A percentile compares a stretch with the other conserved stretches of the same genome.
These are phyloP conservation scores for Melanopsichium pennsylvanicum DNA, from an alignment of 1,284 basidiomycete species.

Conservation along the genomic window DNA sequence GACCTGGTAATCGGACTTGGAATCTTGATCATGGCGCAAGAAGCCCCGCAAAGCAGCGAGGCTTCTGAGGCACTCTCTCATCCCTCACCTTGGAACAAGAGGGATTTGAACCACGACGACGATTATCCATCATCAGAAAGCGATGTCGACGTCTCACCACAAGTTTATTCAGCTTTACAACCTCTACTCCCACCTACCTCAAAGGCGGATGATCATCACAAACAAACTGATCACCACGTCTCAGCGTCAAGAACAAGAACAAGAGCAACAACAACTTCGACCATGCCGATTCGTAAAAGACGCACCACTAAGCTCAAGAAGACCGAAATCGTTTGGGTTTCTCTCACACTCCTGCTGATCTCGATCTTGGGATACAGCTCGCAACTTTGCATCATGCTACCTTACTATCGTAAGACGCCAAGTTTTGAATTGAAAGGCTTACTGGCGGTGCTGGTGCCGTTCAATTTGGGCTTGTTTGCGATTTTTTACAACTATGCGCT, in stretches of 20 bases:
- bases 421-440: conserved; percentile 70
- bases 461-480: conserved; percentile 74
- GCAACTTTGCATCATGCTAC: conserved; percentile 56
- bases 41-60: too few relatives aligned
- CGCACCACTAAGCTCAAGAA: conserved; percentile 34
- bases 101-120: conserved; percentile 10
- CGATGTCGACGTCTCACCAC: conserved; percentile 12
- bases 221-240: too few relatives aligned
- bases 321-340: conserved; percentile 43
- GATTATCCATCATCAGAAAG: conserved; percentile 25
- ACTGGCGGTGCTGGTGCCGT: conserved; percentile 77
- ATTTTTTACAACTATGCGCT: conserved; percentile 60
- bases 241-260: too few relatives aligned
- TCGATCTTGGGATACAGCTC: conserved; percentile 51
- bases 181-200: too few relatives aligned
- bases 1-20: too few relatives aligned
- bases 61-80: too few relatives aligned
- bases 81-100: too few relatives aligned
- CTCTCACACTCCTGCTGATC: conserved; percentile 36
- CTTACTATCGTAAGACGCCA: conserved; percentile 51
- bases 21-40: too few relatives aligned
- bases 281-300: conserved; percentile 3
- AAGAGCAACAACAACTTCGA: neutral
- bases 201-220: too few relatives aligned
- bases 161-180: too few relatives aligned